Evolutionary conservation across 257 asterid species (phyloP).

Genomic region (Cruciata laevipes): DNA sequence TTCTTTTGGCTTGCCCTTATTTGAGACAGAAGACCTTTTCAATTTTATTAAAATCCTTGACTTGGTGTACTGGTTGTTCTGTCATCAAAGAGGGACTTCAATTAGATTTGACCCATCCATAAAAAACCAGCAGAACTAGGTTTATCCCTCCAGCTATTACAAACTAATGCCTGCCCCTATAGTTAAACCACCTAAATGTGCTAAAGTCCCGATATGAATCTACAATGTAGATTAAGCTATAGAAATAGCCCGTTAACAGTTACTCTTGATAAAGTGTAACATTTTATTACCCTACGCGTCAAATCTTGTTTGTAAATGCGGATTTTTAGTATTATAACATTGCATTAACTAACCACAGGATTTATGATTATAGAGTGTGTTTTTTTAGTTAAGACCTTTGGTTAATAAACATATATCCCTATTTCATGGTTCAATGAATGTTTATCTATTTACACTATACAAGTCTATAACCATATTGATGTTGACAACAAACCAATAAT

Average conservation of each 20-base stretch:
- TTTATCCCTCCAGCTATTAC: not conserved
- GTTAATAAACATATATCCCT: not conserved
- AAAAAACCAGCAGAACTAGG: not conserved
- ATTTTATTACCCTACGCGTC: too few relatives aligned
- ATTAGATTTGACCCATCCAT: conserved; percentile 8
- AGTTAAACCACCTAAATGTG: not conserved
- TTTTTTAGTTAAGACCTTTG: not conserved
- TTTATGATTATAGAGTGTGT: not conserved
- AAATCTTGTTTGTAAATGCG: not conserved
- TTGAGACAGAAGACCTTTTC: not conserved
- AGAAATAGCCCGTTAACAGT: too few relatives aligned
- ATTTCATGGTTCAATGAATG: conserved; percentile 9
- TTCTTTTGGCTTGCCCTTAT: too few relatives aligned
- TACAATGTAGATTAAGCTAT: too few relatives aligned
- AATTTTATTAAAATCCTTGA: not conserved
- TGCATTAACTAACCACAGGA: not conserved
- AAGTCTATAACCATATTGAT: not conserved
- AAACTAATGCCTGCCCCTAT: not conserved
- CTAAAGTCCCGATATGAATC: too few relatives aligned
- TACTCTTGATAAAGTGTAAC: too few relatives aligned
- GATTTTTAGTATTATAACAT: not conserved
- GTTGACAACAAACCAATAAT: conserved; percentile 8
- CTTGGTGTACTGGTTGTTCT: not conserved
- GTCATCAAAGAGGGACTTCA: not conserved
- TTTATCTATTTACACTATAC: not conserved